Conservation (phyloP, 345 rosid species). For the Salix purpurea region DNA sequence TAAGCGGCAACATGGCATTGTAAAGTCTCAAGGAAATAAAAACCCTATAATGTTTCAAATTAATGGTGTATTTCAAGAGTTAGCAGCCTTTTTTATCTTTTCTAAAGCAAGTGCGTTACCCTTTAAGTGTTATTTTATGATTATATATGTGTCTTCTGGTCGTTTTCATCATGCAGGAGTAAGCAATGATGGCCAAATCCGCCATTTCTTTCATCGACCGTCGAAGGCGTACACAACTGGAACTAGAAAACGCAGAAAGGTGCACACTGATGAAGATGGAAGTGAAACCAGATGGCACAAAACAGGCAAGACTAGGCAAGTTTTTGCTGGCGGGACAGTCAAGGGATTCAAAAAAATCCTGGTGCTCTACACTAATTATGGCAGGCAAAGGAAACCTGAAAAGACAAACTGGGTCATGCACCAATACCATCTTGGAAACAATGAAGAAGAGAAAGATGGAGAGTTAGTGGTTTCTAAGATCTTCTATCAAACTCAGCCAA, state of each 20-base stretch:
- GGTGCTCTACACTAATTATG: conserved; percentile 84
- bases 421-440: conserved; percentile 80
- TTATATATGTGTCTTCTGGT: not conserved
- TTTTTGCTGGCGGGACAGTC: conserved; percentile 37
- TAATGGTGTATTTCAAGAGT: no score
- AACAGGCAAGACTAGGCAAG: conserved; percentile 85
- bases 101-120: not conserved
- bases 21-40: not conserved
- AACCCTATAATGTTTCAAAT: not conserved
- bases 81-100: not conserved
- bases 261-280: conserved; percentile 62
- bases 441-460: conserved; percentile 85
- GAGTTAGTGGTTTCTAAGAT: conserved; percentile 79
- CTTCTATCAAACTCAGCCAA: conserved; percentile 92
- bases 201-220: conserved; percentile 90
- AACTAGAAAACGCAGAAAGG: conserved; percentile 78
- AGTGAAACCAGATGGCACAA: conserved; percentile 95
- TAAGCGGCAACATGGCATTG: not conserved
- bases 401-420: conserved; percentile 98
- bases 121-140: not conserved
- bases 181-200: conserved; percentile 76
- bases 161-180: conserved; percentile 46
- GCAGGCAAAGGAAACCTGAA: conserved; percentile 81
- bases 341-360: conserved; percentile 84
- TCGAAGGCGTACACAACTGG: conserved; percentile 96